Conservation (phyloP, 176 grass and related monocot species). For the Calamus simplicifolius region DNA sequence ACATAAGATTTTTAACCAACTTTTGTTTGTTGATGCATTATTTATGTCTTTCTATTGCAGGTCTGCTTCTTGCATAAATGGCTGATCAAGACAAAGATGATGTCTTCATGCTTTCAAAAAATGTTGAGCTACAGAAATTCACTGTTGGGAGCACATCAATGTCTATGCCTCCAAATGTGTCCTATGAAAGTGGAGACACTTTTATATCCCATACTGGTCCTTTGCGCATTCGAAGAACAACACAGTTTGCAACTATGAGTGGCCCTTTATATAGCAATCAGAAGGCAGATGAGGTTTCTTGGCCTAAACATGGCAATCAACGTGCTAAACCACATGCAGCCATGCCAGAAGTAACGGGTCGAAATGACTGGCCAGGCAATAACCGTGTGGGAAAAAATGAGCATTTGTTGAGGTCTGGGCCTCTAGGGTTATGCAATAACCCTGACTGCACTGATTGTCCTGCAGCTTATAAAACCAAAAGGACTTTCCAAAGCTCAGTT, state of each 20-base stretch:
- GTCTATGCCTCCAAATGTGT: constrained; percentile 61
- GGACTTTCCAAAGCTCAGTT: constrained; percentile 30
- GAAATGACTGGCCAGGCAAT: constrained; percentile 33
- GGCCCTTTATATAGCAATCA: constrained; percentile 37
- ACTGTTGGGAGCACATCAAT: constrained; percentile 71
- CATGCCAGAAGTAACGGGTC: constrained; percentile 43
- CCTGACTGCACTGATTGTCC: constrained; percentile 84
- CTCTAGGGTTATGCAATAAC: constrained; percentile 79
- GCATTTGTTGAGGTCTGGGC: constrained; percentile 82
- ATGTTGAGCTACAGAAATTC: constrained; percentile 57
- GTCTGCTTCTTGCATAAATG: constrained; percentile 33
- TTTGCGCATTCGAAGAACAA: constrained; percentile 27
- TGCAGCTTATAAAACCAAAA: constrained; percentile 72
- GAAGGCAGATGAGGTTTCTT: constrained; percentile 30
- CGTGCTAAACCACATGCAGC: constrained; percentile 38
- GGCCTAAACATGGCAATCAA: constrained; percentile 29
- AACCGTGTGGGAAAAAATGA: constrained; percentile 49
- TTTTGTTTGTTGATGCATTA: too few species aligned
- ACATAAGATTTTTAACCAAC: too few species aligned
- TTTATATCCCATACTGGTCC: constrained; percentile 62
- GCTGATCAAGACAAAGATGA: constrained; percentile 59
- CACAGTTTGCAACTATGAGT: constrained; percentile 26
- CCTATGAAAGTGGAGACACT: constrained; percentile 36
- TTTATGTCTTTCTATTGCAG: constrained; percentile 14
- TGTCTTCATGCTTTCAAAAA: constrained; percentile 52